phyloP scores from a whole-genome alignment of 805 yeast species.

The Starmerella stigmatis region DNA sequence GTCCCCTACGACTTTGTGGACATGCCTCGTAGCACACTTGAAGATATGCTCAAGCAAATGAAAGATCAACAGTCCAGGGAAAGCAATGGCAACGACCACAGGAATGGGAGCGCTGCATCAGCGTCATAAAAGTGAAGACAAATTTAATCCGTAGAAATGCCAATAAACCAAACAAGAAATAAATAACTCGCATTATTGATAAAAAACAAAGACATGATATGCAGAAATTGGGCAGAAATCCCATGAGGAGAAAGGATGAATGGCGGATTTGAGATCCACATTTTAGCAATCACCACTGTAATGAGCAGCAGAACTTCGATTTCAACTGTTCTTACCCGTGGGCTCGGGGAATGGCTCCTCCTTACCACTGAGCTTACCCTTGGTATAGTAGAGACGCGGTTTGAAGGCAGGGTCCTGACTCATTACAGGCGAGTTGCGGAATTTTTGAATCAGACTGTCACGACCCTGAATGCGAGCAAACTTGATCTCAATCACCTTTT shows the following conservation, averaged over 20 bases:
- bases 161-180: no score
- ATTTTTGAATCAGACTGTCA: conserved; percentile 38
- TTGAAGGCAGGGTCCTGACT: conserved; percentile 38
- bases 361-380: conserved; percentile 36
- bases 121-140: no score
- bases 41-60: conserved; percentile 20
- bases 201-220: no score
- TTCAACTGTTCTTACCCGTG: neutral
- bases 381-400: conserved; percentile 40
- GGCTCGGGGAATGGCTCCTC: conserved; percentile 32
- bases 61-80: conserved; percentile 12
- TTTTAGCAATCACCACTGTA: no score
- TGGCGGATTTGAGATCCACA: no score
- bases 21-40: conserved; percentile 22
- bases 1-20: conserved; percentile 88
- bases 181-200: no score
- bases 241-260: no score
- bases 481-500: conserved; percentile 41
- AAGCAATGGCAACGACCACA: no score
- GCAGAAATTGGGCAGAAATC: no score
- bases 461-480: conserved; percentile 46
- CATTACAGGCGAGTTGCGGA: conserved; percentile 43
- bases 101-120: no score
- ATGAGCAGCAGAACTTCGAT: neutral
- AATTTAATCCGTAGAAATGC: no score